These are phyloP conservation scores for Trametes sp. DNA, from an alignment of 1,284 basidiomycete genomes.

Conservation along the genomic window DNA sequence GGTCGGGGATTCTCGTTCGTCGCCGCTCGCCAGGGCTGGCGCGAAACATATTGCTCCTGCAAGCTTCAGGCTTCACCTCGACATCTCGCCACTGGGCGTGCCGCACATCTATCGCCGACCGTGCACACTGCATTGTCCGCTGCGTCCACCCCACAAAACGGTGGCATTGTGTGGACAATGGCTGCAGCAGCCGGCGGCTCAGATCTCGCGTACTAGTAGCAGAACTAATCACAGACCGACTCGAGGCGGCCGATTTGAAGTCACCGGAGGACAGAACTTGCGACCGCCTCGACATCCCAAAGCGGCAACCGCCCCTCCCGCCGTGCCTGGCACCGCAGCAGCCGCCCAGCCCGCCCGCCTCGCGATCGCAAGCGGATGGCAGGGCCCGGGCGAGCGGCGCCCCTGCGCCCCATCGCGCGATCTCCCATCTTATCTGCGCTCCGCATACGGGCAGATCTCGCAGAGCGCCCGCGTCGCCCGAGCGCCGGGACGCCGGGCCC, in stretches of 20 bases:
- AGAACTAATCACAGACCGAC: too few relatives aligned
- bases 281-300: background rate
- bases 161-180: background rate
- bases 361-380: background rate
- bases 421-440: background rate
- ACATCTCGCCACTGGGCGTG: background rate
- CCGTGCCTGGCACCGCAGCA: slow-evolving; percentile 17
- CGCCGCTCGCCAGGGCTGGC: background rate
- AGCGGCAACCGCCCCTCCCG: slow-evolving; percentile 4
- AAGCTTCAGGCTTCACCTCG: too few relatives aligned
- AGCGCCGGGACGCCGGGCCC: slow-evolving; percentile 14
- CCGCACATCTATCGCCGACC: background rate
- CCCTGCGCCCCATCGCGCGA: slow-evolving; percentile 10
- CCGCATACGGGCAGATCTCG: slow-evolving; percentile 10
- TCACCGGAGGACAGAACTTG: slow-evolving; percentile 4
- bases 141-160: background rate
- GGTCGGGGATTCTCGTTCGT: background rate
- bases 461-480: slow-evolving; percentile 6
- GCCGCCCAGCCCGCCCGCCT: background rate
- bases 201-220: background rate
- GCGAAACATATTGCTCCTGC: background rate
- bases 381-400: background rate
- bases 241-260: slow-evolving; percentile 10
- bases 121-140: background rate
- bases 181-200: background rate